phyloP scores from a whole-genome alignment of 345 rosid genomes.

The Angophora floribunda region DNA sequence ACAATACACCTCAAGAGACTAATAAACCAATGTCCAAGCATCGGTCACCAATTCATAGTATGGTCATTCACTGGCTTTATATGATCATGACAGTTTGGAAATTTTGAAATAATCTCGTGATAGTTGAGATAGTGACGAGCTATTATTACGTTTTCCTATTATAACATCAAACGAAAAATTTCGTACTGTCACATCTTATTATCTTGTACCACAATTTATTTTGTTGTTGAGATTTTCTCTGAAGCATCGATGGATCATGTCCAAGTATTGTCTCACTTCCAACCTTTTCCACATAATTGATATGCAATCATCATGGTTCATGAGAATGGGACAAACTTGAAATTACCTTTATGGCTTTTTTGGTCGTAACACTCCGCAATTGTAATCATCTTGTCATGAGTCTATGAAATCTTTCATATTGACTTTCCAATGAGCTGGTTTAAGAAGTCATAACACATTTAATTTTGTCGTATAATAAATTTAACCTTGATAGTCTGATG shows the following conservation, averaged over 20 bases:
- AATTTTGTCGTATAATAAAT: background rate
- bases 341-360: background rate
- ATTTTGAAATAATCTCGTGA: background rate
- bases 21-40: background rate
- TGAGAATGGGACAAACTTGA: background rate
- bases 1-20: background rate
- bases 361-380: background rate
- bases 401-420: background rate
- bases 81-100: background rate
- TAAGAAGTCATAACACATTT: background rate
- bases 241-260: background rate
- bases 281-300: background rate
- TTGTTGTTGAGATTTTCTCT: background rate
- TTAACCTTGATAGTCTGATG: background rate
- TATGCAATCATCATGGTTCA: background rate
- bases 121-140: background rate
- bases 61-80: background rate
- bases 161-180: background rate
- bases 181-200: background rate
- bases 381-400: background rate
- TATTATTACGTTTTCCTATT: background rate
- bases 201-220: no score
- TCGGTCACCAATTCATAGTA: background rate
- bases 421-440: background rate
- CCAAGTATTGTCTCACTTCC: background rate